Evolutionary conservation across 1,139 yeast genomes (phyloP).

Genomic region (Suhomyces kunorum): DNA sequence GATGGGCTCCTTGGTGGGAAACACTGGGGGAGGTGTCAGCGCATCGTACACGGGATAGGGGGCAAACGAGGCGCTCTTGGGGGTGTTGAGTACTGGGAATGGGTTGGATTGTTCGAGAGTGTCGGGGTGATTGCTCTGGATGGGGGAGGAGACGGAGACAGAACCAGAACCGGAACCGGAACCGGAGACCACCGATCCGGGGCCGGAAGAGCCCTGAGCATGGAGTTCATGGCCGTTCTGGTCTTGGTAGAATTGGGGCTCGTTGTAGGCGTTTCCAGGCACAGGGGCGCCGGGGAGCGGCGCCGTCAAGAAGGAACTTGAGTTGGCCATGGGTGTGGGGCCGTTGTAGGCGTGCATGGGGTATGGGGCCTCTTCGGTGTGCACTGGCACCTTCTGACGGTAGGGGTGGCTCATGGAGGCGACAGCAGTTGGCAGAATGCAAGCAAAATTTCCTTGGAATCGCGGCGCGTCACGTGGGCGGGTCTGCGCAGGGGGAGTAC

Average conservation of each 20-base stretch:
- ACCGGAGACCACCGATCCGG: constrained; percentile 9
- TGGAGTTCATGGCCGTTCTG: constrained; percentile 1
- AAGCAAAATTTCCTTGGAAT: constrained; percentile 1
- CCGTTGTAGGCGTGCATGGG: constrained; percentile 19
- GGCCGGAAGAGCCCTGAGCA: constrained; percentile 1
- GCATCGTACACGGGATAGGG: constrained; percentile 15
- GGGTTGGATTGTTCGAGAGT: constrained; percentile 1
- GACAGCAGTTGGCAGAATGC: background rate
- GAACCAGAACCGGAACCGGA: constrained; percentile 7
- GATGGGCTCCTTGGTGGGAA: constrained; percentile 13
- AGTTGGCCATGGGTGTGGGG: constrained; percentile 5
- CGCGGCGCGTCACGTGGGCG: constrained; percentile 7
- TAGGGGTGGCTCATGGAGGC: constrained; percentile 32
- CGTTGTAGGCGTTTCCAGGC: constrained; percentile 1
- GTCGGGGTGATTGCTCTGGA: constrained; percentile 1
- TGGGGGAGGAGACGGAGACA: constrained; percentile 2
- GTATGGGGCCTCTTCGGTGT: constrained; percentile 23
- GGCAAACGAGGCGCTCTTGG: background rate
- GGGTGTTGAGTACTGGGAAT: constrained; percentile 2
- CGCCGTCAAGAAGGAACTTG: constrained; percentile 3
- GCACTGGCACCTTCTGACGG: constrained; percentile 29
- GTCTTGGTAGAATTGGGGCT: constrained; percentile 10
- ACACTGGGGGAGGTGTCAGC: constrained; percentile 20
- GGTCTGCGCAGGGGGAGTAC: too few species aligned
- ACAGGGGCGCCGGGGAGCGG: background rate